Percentiles rank a stretch among this genome's conserved stretches.
Conservation (phyloP, 2,329 filamentous ascomycete genomes). For the Colletotrichum liriopes region DNA sequence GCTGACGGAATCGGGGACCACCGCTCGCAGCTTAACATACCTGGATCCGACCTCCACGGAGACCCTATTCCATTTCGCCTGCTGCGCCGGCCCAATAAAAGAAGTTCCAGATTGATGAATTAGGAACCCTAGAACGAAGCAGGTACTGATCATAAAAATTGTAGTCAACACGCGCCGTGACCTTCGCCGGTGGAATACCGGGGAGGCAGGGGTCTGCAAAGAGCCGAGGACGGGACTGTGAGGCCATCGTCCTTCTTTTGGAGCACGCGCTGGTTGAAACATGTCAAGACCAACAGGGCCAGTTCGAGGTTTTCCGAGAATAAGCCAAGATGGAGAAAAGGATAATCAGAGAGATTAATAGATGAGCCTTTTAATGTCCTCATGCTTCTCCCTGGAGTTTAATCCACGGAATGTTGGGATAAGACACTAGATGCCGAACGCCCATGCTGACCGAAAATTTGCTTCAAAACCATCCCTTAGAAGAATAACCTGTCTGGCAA, state of each 20-base stretch:
- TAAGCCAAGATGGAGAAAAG: background rate
- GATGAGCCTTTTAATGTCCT: background rate
- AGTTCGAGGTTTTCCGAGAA: background rate
- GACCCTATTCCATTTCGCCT: background rate
- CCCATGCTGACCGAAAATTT: background rate
- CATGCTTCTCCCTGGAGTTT: background rate
- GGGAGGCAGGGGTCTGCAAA: background rate
- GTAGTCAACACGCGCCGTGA: background rate
- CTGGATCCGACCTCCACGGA: background rate
- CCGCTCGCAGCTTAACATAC: background rate
- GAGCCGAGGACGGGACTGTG: background rate
- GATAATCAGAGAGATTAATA: background rate
- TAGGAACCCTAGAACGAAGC: background rate
- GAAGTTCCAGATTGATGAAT: background rate
- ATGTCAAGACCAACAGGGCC: background rate
- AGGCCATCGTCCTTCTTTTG: background rate
- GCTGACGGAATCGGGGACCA: background rate
- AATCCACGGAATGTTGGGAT: background rate
- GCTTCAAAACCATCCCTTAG: background rate
- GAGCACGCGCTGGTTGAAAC: conserved; percentile 2
- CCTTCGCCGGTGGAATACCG: background rate
- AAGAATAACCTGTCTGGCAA: background rate
- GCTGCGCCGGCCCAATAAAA: background rate
- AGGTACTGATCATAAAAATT: background rate
- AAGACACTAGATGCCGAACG: background rate